A percentile compares a stretch with the other conserved stretches of the same genome.
phyloP scores from a whole-genome alignment of 2,329 filamentous ascomycete genomes.

The Sporothrix brunneoviolacea region DNA sequence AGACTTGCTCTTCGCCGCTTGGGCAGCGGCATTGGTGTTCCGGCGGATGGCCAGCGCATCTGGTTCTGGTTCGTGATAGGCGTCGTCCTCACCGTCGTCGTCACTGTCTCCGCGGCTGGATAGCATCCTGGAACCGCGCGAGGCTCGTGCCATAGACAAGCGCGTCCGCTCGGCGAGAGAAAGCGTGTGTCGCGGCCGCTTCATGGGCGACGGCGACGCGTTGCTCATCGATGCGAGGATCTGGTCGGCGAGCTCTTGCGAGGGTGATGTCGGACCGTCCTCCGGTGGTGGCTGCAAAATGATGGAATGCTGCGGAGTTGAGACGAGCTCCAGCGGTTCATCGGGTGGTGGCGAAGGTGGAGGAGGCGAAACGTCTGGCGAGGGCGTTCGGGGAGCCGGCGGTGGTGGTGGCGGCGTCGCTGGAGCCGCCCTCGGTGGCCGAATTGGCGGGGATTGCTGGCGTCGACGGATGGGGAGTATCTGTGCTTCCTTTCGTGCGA shows the following conservation, averaged over 20 bases:
- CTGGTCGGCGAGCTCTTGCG: constrained; percentile 47
- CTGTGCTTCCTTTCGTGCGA: no score
- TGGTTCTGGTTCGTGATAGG: constrained; percentile 9
- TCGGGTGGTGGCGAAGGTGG: neutral
- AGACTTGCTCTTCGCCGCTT: constrained; percentile 21
- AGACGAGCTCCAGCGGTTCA: constrained; percentile 1
- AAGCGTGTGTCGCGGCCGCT: constrained; percentile 48
- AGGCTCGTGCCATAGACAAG: constrained; percentile 66
- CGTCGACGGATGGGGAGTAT: constrained; percentile 3
- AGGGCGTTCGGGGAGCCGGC: constrained; percentile 8
- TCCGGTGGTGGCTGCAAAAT: constrained; percentile 5
- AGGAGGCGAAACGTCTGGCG: constrained; percentile 9
- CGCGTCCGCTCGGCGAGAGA: constrained; percentile 73
- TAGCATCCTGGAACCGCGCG: constrained; percentile 24
- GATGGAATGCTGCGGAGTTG: constrained; percentile 10
- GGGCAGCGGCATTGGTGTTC: constrained; percentile 21
- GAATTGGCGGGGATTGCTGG: constrained; percentile 12
- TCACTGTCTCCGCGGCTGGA: constrained; percentile 16
- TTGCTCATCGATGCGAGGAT: constrained; percentile 50
- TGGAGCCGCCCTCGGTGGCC: neutral
- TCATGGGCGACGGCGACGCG: constrained; percentile 51
- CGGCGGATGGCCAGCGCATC: constrained; percentile 10
- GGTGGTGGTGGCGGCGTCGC: neutral
- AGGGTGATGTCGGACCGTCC: constrained; percentile 30
- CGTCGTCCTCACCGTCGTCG: constrained; percentile 18